Evolutionary conservation across 1,284 basidiomycete species (phyloP).

Genomic region (Apiotrichum domesticum): DNA sequence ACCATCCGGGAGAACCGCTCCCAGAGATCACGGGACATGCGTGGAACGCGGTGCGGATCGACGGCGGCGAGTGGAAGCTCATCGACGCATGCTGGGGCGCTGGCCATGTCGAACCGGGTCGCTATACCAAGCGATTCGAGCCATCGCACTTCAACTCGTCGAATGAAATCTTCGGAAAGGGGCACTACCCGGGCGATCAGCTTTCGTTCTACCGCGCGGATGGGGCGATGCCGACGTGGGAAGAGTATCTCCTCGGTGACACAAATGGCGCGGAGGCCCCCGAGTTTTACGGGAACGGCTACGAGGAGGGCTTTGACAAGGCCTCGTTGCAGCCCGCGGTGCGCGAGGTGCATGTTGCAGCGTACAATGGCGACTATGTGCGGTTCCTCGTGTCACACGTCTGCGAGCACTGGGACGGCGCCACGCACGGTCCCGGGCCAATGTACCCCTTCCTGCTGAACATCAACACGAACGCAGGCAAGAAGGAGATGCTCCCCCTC

Average conservation of each 20-base stretch:
- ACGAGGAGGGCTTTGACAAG: slow-evolving; percentile 2
- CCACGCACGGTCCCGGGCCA: not conserved
- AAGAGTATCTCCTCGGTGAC: slow-evolving; percentile 4
- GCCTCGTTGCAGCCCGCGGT: not conserved
- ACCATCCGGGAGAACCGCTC: not conserved
- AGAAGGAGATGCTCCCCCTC: not conserved
- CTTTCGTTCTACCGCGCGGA: not conserved
- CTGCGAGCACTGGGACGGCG: slow-evolving; percentile 9
- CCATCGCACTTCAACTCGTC: slow-evolving; percentile 4
- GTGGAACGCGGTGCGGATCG: slow-evolving; percentile 15
- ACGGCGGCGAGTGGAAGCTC: slow-evolving; percentile 14
- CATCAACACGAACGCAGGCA: not conserved
- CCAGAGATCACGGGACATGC: slow-evolving; percentile 5
- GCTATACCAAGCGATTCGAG: slow-evolving; percentile 1
- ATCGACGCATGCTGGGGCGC: slow-evolving; percentile 19
- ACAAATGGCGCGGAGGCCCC: not conserved
- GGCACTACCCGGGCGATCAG: slow-evolving; percentile 7
- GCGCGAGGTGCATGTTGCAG: not conserved
- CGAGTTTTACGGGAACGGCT: not conserved
- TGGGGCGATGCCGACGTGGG: not conserved
- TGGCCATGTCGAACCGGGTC: not conserved
- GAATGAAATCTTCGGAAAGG: slow-evolving; percentile 7
- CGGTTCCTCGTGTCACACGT: slow-evolving; percentile 4
- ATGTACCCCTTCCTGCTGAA: not conserved
- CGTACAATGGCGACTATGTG: not conserved